Evolutionary conservation across 371 early-diverging fungal species (phyloP), one percentile per base, ranked within the genome.

Genomic region (Mortierella sp.): DNA sequence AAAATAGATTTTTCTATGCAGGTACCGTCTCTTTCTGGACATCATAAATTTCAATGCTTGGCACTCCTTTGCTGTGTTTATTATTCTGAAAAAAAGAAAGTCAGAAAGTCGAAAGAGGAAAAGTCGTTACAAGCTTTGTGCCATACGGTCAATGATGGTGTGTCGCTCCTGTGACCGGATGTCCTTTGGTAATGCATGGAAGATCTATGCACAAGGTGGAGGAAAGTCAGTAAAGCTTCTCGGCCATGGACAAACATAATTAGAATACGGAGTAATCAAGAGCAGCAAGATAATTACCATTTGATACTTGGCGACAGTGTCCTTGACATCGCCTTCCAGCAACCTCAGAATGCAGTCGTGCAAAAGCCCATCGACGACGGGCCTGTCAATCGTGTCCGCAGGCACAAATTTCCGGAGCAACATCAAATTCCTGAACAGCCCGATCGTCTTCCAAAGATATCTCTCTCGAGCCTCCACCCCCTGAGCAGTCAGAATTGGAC

Each of bases 261-360:
- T 4, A 14, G 35, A 70, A 58, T 35, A 32, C 7, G 58, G 8
- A 24, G 41, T 32, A 35, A 24, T 0, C 24, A 12, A 4, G 56
- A 32, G 48, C 12, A 71, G 29, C 27, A 6, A 48, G 32, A 1
- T 21, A 0, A 56, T 46, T 76, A 84, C 85, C 82, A 80, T 80
- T 76, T 82, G 82, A 63, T 82, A 86, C 72, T 86, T 86, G 74
- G 74, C 71, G 18, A 80, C 78, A 35, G 70, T 77, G 56, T 82
- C 78, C 56, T 80, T 82, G 44, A 82, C 87, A 41, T 86, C 83
- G 14, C 83, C 80, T 32, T 86, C 87, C 48, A 86, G 48, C 32
- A 86, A 41, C 29, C 87, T 71, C 18, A 86, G 51, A 46, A 86
- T 82, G 54, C 87, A 86, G 58, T 86, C 87, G 41, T 86, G 87